A percentile compares a stretch with the other conserved stretches of the same genome.
phyloP scores from a whole-genome alignment of 192 early-diverging fungal species.

The Podila verticillata region DNA sequence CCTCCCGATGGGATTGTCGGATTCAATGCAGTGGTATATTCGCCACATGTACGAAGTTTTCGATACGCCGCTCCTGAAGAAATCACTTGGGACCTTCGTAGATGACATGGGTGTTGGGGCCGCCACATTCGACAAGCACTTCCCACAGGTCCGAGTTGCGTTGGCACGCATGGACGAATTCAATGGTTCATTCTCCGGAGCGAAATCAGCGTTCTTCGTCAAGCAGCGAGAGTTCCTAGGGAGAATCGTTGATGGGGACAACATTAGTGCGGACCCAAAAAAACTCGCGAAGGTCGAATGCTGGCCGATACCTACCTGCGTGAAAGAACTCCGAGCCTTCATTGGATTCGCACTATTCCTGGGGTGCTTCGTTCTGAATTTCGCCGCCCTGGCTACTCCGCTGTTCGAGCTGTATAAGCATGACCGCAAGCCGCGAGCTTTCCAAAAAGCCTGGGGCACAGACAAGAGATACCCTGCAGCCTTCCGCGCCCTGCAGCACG shows the following conservation, averaged over 20 bases:
- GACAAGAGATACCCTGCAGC: too few species aligned
- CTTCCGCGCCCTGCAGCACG: too few species aligned
- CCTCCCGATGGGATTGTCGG: slow-evolving; percentile 3
- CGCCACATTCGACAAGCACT: not conserved
- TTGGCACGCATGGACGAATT: not conserved
- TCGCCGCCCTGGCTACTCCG: not conserved
- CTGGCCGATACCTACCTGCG: not conserved
- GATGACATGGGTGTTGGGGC: not conserved
- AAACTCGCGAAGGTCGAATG: not conserved
- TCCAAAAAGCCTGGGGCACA: too few species aligned
- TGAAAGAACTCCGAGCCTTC: slow-evolving; percentile 1
- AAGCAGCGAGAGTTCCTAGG: slow-evolving; percentile 2
- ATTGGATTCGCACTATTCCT: slow-evolving; percentile 8
- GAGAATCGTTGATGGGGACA: not conserved
- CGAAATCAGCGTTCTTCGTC: slow-evolving; percentile 13
- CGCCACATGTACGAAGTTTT: slow-evolving; percentile 9
- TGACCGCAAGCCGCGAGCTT: not conserved
- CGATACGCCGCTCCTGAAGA: not conserved
- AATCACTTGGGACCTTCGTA: not conserved
- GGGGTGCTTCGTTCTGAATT: not conserved
- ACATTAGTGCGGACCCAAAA: not conserved
- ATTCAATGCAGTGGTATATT: slow-evolving; percentile 16
- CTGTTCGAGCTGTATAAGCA: slow-evolving; percentile 5
- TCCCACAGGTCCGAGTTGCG: not conserved
- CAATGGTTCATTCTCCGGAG: slow-evolving; percentile 12